Evolutionary conservation across 2,329 filamentous ascomycete genomes (phyloP), one percentile per base, ranked within the genome.

Genomic region (Fusarium pseudograminearum): DNA sequence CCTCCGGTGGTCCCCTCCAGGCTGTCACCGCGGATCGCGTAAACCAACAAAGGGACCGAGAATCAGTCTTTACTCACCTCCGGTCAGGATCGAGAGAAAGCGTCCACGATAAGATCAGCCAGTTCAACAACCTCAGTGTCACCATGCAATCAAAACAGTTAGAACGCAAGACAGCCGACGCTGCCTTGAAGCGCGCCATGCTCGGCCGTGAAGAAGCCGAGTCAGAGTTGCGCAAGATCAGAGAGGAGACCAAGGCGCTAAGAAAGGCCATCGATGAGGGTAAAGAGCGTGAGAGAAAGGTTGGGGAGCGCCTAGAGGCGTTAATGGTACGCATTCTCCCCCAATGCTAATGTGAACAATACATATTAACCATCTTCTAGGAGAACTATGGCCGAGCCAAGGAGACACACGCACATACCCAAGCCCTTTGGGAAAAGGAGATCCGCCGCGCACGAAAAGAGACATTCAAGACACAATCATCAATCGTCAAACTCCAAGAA

Each of bases 381-480:
- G 90, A 92, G 73, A 90, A 90, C 76, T 90, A 90, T 73, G 86
- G 88, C 31, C 89, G 89, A 65, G 86, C 88, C 53, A 93, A 93
- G 78, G 90, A 91, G 74, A 90, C 89, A 38, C 86, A 91, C 71
- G 85, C 86, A 40, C 88, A 91, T 75, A 89, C 88, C 12, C 87
- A 90, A 77, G 81, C 87, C 22, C 79, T 91, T 12, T 93, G 90
- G 86, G 91, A 93, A 73, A 93, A 93, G 76, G 91, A 93, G 77
- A 89, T 92, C 44, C 86, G 90, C 57, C 85, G 88, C 58, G 85
- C 87, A 12, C 84, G 90, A 51, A 93, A 93, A 73, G 91, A 93
- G 72, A 89, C 89, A 4, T 93, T 92, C 84, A 93, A 92, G 76
- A 86, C 87, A n/a, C 90, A 92, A 71, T 92, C 90, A 4, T 79